Evolutionary conservation across 305 asterid species (phyloP).

Genomic region (Fraxinus albicans): DNA sequence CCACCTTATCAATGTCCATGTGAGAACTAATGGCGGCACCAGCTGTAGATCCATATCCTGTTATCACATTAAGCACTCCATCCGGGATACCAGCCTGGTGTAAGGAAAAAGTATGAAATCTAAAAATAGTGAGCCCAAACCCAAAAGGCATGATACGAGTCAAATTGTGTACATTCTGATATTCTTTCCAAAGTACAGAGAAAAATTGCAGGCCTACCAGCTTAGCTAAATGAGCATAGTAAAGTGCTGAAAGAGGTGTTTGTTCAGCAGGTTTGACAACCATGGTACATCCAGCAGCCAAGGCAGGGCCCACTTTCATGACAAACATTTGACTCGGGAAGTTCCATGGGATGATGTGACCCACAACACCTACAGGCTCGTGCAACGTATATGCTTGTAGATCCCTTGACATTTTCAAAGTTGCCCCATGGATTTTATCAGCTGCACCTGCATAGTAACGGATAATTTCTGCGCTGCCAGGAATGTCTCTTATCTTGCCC

Average conservation of each 20-base stretch:
- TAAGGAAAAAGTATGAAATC: background rate
- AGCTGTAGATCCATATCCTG: conserved; percentile 62
- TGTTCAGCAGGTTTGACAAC: conserved; percentile 70
- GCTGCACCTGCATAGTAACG: conserved; percentile 77
- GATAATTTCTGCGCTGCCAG: conserved; percentile 41
- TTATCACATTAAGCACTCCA: conserved; percentile 66
- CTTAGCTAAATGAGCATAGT: conserved; percentile 62
- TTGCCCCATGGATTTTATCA: conserved; percentile 72
- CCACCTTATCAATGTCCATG: conserved; percentile 72
- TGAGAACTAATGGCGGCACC: conserved; percentile 75
- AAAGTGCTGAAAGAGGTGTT: conserved; percentile 68
- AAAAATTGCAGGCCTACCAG: conserved; percentile 28
- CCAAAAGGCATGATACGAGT: background rate
- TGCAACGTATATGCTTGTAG: conserved; percentile 58
- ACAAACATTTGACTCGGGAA: conserved; percentile 47
- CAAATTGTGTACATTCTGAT: background rate
- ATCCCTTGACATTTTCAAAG: conserved; percentile 64
- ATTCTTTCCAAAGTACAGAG: background rate
- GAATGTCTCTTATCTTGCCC: conserved; percentile 48
- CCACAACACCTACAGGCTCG: conserved; percentile 80
- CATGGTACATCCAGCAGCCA: conserved; percentile 77
- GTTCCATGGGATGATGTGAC: conserved; percentile 71
- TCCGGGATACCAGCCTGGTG: conserved; percentile 74
- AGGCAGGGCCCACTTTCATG: conserved; percentile 51
- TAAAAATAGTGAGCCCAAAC: background rate